Conservation (phyloP, 768 basidiomycete genomes). For the Lanmaoa rubissima region DNA sequence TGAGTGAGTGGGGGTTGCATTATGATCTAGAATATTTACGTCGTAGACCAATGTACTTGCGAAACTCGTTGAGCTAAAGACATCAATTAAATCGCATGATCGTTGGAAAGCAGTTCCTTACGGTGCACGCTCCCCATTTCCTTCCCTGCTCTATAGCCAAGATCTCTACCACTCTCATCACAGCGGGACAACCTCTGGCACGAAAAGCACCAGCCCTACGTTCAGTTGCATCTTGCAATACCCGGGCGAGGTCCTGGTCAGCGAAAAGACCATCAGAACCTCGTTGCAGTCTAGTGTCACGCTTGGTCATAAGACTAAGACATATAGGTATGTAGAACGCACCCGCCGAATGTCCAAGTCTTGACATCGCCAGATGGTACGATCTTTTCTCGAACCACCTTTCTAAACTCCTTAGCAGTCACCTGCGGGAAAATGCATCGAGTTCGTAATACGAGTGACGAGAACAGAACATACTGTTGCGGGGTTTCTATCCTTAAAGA, state of each 20-base stretch:
- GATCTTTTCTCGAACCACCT: conserved; percentile 11
- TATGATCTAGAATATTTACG: conserved; percentile 38
- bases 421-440: conserved; percentile 10
- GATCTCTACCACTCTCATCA: conserved; percentile 64
- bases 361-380: conserved; percentile 24
- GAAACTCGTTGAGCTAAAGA: conserved; percentile 63
- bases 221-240: conserved; percentile 63
- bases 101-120: conserved; percentile 29
- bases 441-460: not conserved
- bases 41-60: conserved; percentile 67
- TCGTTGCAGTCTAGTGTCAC: conserved; percentile 46
- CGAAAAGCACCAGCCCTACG: conserved; percentile 59
- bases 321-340: not conserved
- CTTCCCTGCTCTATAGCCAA: conserved; percentile 66
- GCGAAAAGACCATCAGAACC: conserved; percentile 52
- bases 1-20: conserved; percentile 1
- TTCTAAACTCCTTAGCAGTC: conserved; percentile 20
- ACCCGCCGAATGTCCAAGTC: conserved; percentile 59
- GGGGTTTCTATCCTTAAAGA: conserved; percentile 43
- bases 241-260: conserved; percentile 59
- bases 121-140: conserved; percentile 71
- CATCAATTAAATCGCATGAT: not conserved
- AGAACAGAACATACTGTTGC: conserved; percentile 33
- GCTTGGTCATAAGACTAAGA: not conserved
- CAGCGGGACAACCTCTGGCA: conserved; percentile 67